Percentiles rank a stretch among this genome's conserved stretches.
Evolutionary conservation across 2,329 filamentous ascomycete species (phyloP).

Genomic region (Gyromitra esculenta): DNA sequence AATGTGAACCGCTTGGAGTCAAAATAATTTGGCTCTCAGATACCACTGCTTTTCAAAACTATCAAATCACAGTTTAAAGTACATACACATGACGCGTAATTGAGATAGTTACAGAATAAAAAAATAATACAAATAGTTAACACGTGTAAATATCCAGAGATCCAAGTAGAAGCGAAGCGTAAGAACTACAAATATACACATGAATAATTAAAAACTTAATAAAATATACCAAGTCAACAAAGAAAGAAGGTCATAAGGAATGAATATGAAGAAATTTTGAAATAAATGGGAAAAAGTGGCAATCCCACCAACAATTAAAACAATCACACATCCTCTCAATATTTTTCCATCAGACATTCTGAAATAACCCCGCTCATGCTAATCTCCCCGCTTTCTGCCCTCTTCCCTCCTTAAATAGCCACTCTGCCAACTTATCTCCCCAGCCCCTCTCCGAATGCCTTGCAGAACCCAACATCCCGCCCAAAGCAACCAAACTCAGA

Average conservation of each 20-base stretch:
- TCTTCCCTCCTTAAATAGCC: constrained; percentile 44
- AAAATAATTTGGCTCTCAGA: neutral
- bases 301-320: neutral
- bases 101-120: neutral
- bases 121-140: neutral
- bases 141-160: neutral
- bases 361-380: neutral
- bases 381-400: constrained; percentile 11
- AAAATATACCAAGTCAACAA: neutral
- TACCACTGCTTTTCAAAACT: neutral
- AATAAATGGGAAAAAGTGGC: neutral
- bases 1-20: no score
- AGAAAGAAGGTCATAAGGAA: neutral
- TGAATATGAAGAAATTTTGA: neutral
- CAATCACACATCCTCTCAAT: neutral
- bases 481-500: constrained; percentile 31
- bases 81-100: neutral
- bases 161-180: neutral
- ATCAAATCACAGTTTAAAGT: neutral
- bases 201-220: neutral
- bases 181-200: neutral
- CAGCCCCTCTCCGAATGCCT: constrained; percentile 17
- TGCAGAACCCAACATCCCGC: constrained; percentile 14
- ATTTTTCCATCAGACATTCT: neutral
- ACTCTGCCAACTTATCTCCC: constrained; percentile 38